phyloP scores from a whole-genome alignment of 352 stramenopile genomes.

The Phytophthora tubulina region DNA sequence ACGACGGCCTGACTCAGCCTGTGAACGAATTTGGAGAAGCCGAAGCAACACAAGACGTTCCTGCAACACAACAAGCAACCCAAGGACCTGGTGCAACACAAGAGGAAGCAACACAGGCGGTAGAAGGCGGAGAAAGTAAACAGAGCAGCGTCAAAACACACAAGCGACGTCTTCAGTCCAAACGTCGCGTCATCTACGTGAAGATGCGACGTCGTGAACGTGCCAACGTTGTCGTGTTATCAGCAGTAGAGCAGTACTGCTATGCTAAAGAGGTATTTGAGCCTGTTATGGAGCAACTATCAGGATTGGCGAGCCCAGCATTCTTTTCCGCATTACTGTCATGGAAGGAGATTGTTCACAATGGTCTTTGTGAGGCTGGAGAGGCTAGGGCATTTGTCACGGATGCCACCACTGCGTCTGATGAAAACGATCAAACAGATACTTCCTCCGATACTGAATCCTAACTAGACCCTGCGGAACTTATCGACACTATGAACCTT shows the following conservation, averaged over 20 bases:
- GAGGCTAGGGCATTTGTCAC: not conserved
- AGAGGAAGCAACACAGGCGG: not conserved
- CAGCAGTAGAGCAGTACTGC: conserved; percentile 16
- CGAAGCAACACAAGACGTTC: not conserved
- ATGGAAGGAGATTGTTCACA: not conserved
- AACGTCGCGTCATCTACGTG: conserved; percentile 5
- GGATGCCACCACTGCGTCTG: not conserved
- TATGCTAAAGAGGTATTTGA: conserved; percentile 5
- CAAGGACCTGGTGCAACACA: not conserved
- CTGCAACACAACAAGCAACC: conserved; percentile 1
- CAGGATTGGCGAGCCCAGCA: not conserved
- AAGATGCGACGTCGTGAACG: not conserved
- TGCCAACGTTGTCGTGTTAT: conserved; percentile 6
- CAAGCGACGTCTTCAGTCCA: not conserved
- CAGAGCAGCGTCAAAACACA: not conserved
- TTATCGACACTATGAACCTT: not conserved
- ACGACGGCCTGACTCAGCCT: not conserved
- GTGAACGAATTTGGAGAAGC: not conserved
- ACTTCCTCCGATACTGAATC: not conserved
- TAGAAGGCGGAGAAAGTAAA: not conserved
- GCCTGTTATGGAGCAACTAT: conserved; percentile 3
- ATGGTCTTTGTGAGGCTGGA: not conserved
- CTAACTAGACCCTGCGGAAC: not conserved
- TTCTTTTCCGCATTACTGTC: not conserved
- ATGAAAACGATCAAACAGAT: not conserved